Conservation (phyloP, 805 yeast species). For the Metschnikowia chrysomelidarum region DNA sequence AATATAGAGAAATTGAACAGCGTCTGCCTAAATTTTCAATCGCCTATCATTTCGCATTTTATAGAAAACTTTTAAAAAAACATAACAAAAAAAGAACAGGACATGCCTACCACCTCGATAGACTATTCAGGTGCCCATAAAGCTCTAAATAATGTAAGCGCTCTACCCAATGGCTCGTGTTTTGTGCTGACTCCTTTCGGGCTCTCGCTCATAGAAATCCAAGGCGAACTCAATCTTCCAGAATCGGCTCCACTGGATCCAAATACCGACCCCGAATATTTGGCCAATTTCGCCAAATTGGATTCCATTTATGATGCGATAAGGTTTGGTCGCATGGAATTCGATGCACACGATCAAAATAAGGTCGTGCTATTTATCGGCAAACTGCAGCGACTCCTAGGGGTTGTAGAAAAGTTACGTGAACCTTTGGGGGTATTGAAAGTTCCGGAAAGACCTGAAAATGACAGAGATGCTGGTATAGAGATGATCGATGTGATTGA, state of each 20-base stretch:
- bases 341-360: constrained; percentile 36
- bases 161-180: constrained; percentile 11
- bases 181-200: constrained; percentile 54
- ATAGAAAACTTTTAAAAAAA: too few species aligned
- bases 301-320: constrained; percentile 45
- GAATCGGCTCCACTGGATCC: constrained; percentile 30
- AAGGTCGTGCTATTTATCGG: constrained; percentile 63
- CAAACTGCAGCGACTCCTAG: constrained; percentile 66
- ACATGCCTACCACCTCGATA: constrained; percentile 16
- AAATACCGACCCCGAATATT: constrained; percentile 34
- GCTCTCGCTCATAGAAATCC: constrained; percentile 62
- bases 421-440: constrained; percentile 65
- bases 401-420: constrained; percentile 54
- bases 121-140: constrained; percentile 15
- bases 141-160: constrained; percentile 8
- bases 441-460: constrained; percentile 34
- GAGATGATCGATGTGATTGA: constrained; percentile 58
- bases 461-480: constrained; percentile 32
- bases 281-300: constrained; percentile 32
- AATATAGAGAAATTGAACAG: too few species aligned
- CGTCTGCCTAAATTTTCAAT: too few species aligned
- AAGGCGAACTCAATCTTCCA: constrained; percentile 63
- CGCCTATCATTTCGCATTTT: too few species aligned
- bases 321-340: constrained; percentile 47
- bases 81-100: not conserved